phyloP scores from a whole-genome alignment of 31 red algal genomes.

The Odonthalia washingtoniensis region DNA sequence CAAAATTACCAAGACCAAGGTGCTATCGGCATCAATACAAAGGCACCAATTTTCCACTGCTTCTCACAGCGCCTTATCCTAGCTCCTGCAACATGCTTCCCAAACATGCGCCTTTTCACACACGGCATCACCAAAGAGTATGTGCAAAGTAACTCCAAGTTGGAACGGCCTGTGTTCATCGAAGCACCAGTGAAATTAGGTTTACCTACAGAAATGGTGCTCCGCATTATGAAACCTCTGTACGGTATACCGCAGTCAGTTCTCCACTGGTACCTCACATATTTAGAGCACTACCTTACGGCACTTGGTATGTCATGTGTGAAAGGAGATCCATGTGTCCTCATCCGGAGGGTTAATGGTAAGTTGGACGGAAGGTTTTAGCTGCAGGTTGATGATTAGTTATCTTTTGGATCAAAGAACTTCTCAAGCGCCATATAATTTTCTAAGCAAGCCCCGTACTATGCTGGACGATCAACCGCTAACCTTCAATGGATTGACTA shows the following conservation, averaged over 20 bases:
- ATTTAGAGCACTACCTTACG: constrained; percentile 21
- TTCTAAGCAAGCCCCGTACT: constrained; percentile 50
- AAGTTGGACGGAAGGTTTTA: constrained; percentile 3
- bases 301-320: not conserved
- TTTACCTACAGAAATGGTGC: constrained; percentile 22
- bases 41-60: constrained; percentile 32
- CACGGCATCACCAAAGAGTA: constrained; percentile 40
- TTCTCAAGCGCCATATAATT: constrained; percentile 14
- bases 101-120: not conserved
- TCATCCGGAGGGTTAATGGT: not conserved
- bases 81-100: constrained; percentile 10
- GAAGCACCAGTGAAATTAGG: too few relatives aligned
- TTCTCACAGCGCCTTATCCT: constrained; percentile 29
- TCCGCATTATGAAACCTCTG: too few relatives aligned
- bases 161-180: too few relatives aligned
- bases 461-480: too few relatives aligned
- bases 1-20: constrained; percentile 40
- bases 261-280: constrained; percentile 45
- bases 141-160: constrained; percentile 14
- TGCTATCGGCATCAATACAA: too few relatives aligned
- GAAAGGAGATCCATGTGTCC: constrained; percentile 26
- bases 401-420: not conserved
- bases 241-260: constrained; percentile 43
- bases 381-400: constrained; percentile 48
- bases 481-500: too few relatives aligned